Evolutionary conservation across 2,329 filamentous ascomycete genomes (phyloP), one percentile per base, ranked within the genome.

Genomic region (Colletotrichum sp.): DNA sequence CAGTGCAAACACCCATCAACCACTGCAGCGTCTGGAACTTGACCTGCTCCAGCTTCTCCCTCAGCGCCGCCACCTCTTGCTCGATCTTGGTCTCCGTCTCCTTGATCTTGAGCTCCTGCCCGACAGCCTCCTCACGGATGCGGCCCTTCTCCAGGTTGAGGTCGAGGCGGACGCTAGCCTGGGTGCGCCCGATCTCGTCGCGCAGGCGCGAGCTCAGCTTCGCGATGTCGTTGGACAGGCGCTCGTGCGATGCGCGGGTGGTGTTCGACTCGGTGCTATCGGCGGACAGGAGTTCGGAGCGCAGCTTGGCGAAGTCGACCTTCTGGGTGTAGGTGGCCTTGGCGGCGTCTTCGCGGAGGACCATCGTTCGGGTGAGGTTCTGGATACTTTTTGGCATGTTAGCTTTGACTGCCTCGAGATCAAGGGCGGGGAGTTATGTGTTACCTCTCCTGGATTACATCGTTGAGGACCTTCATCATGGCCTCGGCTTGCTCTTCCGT

Each of bases 51-150:
- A 99, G 90, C 87, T 98, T 94, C 88, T 99, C 97, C 79, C 95
- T 90, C 82, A 99, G 85, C 36, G 94, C 94, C 55, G 96, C 96
- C 70, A 97, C 96, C 88, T 99, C 97, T 87, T 99, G 96, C 88
- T 99, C 97, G 81, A 99, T 99, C 86, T 98, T 93, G 74, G 96
- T 98, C 88, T 99, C 97, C 15, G 97, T 99, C 90, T 99, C 97
- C 88, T 98, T 98, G 82, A 99, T 95, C 88, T 98, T 98, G 86
- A 99, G 92, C 86, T 99, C 97, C 87, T 99, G 97, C 74, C 95
- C 94, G 79, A 98, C 98, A 21, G 96, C 96, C 88, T 99, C 97
- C 86, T 99, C 97, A 77, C 97, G 90, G 80, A 99, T 99, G 78
- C 97, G 91, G 16, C 97, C 97, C 88, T 99, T 99, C 83, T 99